Evolutionary conservation across 2,329 filamentous ascomycete genomes (phyloP).

Genomic region (Pseudocercospora crystallina): DNA sequence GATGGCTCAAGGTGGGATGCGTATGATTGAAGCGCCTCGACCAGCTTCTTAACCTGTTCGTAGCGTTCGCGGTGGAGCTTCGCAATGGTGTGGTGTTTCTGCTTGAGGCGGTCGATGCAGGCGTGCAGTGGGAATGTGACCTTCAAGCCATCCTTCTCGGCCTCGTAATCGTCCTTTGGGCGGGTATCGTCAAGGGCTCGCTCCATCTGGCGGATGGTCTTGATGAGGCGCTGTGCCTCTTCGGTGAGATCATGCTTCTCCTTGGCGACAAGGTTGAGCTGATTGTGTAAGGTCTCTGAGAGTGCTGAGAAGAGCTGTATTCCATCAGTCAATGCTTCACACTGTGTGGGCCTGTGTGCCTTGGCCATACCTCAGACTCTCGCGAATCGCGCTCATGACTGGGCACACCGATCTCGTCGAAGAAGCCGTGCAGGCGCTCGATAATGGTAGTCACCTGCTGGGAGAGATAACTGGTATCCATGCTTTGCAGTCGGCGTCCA

Average conservation of each 20-base stretch:
- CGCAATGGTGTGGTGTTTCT: slow-evolving; percentile 78
- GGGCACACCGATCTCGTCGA: slow-evolving; percentile 96
- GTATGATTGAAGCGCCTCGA: slow-evolving; percentile 90
- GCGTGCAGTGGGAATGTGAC: slow-evolving; percentile 80
- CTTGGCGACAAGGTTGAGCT: slow-evolving; percentile 78
- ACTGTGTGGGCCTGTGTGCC: not conserved
- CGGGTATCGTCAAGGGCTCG: slow-evolving; percentile 77
- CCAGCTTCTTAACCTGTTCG: slow-evolving; percentile 94
- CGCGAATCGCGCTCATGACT: slow-evolving; percentile 86
- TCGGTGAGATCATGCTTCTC: slow-evolving; percentile 92
- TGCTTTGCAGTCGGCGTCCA: slow-evolving; percentile 42
- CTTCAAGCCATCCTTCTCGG: slow-evolving; percentile 67
- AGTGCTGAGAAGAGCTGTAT: slow-evolving; percentile 82
- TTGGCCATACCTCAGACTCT: slow-evolving; percentile 75
- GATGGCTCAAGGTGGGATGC: slow-evolving; percentile 90
- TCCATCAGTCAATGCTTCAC: slow-evolving; percentile 4
- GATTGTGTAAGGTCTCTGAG: slow-evolving; percentile 87
- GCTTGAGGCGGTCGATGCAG: slow-evolving; percentile 78
- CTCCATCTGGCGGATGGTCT: slow-evolving; percentile 90
- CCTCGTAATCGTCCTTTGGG: slow-evolving; percentile 61
- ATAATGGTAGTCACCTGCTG: slow-evolving; percentile 96
- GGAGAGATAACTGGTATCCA: slow-evolving; percentile 90
- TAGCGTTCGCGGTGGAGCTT: slow-evolving; percentile 87
- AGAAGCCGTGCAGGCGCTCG: slow-evolving; percentile 86
- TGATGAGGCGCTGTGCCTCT: slow-evolving; percentile 82